Evolutionary conservation across 345 rosid genomes (phyloP), one percentile per base, ranked within the genome.

Genomic region (Sonneratia alba): DNA sequence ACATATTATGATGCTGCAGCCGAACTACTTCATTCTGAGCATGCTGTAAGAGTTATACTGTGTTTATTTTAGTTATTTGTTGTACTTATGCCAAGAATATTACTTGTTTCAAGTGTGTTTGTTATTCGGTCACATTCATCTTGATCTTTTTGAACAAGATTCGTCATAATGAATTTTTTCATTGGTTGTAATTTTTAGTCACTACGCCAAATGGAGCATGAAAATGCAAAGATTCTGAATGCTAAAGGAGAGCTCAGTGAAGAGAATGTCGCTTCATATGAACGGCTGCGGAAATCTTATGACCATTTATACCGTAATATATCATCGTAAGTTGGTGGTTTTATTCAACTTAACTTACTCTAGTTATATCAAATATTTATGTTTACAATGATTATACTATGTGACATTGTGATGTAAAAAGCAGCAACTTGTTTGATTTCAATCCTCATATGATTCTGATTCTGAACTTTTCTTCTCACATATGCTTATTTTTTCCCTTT

Each of bases 171-270:
- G 16, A 40, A 51, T 27, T 40, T 7, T 70, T 63, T 27, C 49
- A 10, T 61, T 68, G 59, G 42, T 56, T 69, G 32, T 27, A 51
- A 36, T 70, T 72, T 66, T 62, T 73, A 96, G 99, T 86, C 86
- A 32, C 98, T 96, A 77, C 88, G 87, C 72, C 99, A 92, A 76
- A 92, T 96, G 97, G 99, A 96, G 84, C 86, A 92, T 78, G 99
- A 96, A 74, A 89, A 92, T 84, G 87, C 97, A 48, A 92, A 89
- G 82, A 86, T 88, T 74, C 81, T 95, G 77, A 90, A 86, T 84
- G 97, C 94, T 70, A 95, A 92, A 83, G 99, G 99, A 77, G 99
- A 96, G 83, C 91, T 91, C 51, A 91, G 89, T 76, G 99, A 96
- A 76, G 98, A 96, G 80, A 96, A 84, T 85, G 87, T 79, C 67